Conservation (phyloP, 2,329 filamentous ascomycete genomes). For the Colletotrichum plurivorum region DNA sequence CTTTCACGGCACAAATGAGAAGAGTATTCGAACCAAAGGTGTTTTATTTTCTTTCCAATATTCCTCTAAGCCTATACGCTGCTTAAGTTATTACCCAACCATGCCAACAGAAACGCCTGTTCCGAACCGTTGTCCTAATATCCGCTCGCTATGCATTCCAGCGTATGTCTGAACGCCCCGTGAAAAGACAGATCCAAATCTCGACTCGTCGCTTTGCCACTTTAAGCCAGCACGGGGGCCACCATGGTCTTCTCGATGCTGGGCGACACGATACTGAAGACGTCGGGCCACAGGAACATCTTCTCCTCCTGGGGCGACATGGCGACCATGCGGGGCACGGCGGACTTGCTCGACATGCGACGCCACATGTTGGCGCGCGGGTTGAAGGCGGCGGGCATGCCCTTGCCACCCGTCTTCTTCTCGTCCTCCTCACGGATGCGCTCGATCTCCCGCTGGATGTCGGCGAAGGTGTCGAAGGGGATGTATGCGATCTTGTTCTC, state of each 20-base stretch:
- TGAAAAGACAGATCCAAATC: neutral
- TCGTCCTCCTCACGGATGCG: conserved; percentile 72
- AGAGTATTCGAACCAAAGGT: too few species aligned
- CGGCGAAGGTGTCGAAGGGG: conserved; percentile 76
- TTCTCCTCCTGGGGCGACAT: conserved; percentile 69
- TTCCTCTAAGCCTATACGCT: too few species aligned
- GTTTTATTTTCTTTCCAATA: neutral
- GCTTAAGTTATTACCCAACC: neutral
- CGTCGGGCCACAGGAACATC: conserved; percentile 74
- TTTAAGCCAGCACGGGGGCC: conserved; percentile 24
- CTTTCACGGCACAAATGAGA: too few species aligned
- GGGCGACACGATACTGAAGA: conserved; percentile 61
- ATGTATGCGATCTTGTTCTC: conserved; percentile 73
- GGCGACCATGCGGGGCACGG: conserved; percentile 55
- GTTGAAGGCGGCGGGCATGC: conserved; percentile 74
- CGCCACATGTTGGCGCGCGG: conserved; percentile 79
- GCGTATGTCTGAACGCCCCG: conserved; percentile 5
- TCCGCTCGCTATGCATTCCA: conserved; percentile 36
- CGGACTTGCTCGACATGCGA: conserved; percentile 70
- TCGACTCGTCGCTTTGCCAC: neutral
- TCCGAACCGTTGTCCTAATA: neutral
- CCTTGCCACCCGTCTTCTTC: conserved; percentile 71
- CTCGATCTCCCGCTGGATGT: conserved; percentile 73
- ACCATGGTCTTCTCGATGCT: conserved; percentile 42
- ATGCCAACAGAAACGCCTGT: conserved; percentile 1